Evolutionary conservation across 1,139 yeast species (phyloP).

Genomic region (Geotrichum reessii): DNA sequence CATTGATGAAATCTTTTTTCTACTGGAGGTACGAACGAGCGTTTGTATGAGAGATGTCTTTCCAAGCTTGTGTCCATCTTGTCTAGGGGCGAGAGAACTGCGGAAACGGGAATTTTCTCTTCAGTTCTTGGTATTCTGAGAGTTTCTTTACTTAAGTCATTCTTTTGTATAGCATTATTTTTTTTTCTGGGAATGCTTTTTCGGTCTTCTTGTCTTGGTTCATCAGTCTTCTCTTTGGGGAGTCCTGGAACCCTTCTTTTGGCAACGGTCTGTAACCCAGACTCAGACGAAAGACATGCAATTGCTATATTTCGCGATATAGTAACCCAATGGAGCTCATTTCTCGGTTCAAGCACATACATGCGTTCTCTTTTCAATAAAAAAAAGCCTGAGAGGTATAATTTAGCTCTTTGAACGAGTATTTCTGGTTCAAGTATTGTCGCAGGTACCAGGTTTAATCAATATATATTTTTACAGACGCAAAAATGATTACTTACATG

Average conservation of each 20-base stretch:
- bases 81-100: background rate
- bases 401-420: conserved; percentile 1
- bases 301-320: conserved; percentile 11
- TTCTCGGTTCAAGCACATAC: conserved; percentile 14
- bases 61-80: background rate
- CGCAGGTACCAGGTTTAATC: conserved; percentile 12
- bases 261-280: conserved; percentile 15
- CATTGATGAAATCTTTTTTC: background rate
- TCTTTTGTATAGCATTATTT: background rate
- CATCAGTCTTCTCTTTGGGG: background rate
- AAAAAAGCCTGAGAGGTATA: conserved; percentile 10
- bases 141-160: background rate
- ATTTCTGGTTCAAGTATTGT: conserved; percentile 6
- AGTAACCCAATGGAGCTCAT: conserved; percentile 20
- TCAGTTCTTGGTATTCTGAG: background rate
- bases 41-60: background rate
- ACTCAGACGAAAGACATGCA: conserved; percentile 18
- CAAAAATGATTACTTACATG: conserved; percentile 6
- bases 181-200: background rate
- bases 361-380: conserved; percentile 5
- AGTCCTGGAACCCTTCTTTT: conserved; percentile 7
- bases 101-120: background rate
- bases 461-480: background rate
- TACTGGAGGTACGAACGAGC: background rate
- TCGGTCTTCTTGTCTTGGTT: background rate